These are phyloP conservation scores for Tillandsia leiboldiana DNA, from an alignment of 176 grass and related monocot genomes.

Conservation along the genomic window DNA sequence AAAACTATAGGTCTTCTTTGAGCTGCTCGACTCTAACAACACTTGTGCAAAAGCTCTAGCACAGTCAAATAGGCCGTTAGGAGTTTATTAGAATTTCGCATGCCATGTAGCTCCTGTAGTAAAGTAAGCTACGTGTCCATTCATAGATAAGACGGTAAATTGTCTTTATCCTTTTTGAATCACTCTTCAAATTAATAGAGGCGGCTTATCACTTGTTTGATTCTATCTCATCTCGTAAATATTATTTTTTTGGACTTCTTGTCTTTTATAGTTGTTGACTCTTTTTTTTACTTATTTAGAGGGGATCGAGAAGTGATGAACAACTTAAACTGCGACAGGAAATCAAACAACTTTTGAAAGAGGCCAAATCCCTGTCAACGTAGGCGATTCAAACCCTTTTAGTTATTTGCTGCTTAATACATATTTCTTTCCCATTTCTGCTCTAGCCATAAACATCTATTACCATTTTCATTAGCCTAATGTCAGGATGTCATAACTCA, in stretches of 20 bases:
- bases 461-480: background rate
- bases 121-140: too few species aligned
- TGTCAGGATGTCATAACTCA: too few species aligned
- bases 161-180: too few species aligned
- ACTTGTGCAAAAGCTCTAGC: too few species aligned
- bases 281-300: conserved; percentile 30
- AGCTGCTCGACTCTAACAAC: too few species aligned
- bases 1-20: too few species aligned
- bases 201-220: background rate
- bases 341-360: conserved; percentile 72
- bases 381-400: conserved; percentile 24
- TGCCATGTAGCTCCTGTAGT: too few species aligned
- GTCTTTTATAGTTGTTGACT: background rate
- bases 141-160: too few species aligned
- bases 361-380: conserved; percentile 60
- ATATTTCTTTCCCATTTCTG: background rate
- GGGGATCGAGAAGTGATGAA: conserved; percentile 37
- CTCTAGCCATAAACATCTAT: background rate
- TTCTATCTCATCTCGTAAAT: background rate
- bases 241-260: background rate
- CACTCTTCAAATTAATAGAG: too few species aligned
- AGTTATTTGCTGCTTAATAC: background rate
- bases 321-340: conserved; percentile 50
- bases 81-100: too few species aligned
- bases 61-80: too few species aligned